These are phyloP conservation scores for Fusarium mangiferae DNA, from an alignment of 2,329 filamentous ascomycete genomes.

Conservation along the genomic window DNA sequence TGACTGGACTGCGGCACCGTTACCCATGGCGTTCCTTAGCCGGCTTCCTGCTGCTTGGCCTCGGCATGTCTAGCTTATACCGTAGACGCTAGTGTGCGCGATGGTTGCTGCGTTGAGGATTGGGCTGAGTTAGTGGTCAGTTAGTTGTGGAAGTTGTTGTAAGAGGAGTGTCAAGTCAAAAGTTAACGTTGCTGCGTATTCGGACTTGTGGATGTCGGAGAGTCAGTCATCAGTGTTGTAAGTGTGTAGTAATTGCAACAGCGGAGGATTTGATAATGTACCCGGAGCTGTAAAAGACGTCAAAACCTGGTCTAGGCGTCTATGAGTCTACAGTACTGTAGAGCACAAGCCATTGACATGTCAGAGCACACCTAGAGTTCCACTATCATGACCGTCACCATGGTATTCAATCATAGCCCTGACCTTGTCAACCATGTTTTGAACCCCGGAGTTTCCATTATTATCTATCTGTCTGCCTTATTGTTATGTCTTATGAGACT, in stretches of 20 bases:
- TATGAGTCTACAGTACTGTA: neutral
- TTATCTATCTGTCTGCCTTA: neutral
- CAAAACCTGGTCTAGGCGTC: constrained; percentile 1
- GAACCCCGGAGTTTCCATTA: constrained; percentile 6
- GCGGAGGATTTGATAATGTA: constrained; percentile 17
- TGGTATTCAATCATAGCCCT: constrained; percentile 29
- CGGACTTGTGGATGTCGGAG: constrained; percentile 8
- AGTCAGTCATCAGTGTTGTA: neutral
- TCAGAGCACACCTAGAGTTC: constrained; percentile 32
- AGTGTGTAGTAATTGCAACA: constrained; percentile 11
- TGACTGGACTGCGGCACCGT: constrained; percentile 24
- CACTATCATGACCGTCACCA: constrained; percentile 37
- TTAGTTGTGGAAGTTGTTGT: neutral
- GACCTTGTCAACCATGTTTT: neutral
- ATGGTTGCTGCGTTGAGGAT: neutral
- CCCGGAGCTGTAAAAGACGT: constrained; percentile 25
- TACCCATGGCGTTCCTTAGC: constrained; percentile 33
- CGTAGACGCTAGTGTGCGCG: constrained; percentile 18
- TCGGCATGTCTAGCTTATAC: constrained; percentile 37
- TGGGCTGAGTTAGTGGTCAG: neutral
- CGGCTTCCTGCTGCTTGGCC: constrained; percentile 33
- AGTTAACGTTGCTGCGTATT: constrained; percentile 23
- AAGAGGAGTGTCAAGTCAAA: neutral
- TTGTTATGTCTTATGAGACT: neutral
- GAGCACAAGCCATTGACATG: constrained; percentile 33